phyloP scores from a whole-genome alignment of 495 filamentous ascomycete species.

The Aspergillus campestris region DNA sequence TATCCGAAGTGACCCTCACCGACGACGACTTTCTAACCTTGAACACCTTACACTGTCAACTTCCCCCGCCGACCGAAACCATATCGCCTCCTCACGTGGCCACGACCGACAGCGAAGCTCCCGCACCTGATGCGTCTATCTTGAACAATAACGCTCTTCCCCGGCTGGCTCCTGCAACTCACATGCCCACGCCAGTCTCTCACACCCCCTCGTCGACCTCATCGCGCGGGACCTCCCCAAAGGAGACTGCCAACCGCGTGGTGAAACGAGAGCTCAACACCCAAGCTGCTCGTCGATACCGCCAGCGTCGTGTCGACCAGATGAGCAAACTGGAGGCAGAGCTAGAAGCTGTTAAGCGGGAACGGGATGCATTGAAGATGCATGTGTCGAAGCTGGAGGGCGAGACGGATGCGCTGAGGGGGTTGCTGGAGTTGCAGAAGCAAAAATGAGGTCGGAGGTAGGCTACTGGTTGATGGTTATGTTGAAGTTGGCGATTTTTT shows the following conservation, averaged over 20 bases:
- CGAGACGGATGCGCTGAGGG: slow-evolving; percentile 38
- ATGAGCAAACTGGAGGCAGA: slow-evolving; percentile 54
- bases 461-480: too few relatives aligned
- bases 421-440: slow-evolving; percentile 12
- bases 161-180: neutral
- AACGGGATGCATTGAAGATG: slow-evolving; percentile 59
- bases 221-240: slow-evolving; percentile 4
- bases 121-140: neutral
- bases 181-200: slow-evolving; percentile 6
- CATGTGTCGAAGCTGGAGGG: slow-evolving; percentile 55
- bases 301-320: slow-evolving; percentile 60
- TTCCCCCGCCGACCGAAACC: too few relatives aligned
- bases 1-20: too few relatives aligned
- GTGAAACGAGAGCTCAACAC: slow-evolving; percentile 60
- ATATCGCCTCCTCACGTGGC: too few relatives aligned
- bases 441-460: neutral
- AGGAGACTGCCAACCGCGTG: slow-evolving; percentile 19
- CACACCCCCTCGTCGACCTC: slow-evolving; percentile 1
- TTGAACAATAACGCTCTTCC: neutral
- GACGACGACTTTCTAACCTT: too few relatives aligned
- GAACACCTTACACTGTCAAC: too few relatives aligned
- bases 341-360: slow-evolving; percentile 48
- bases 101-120: too few relatives aligned
- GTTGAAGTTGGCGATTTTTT: too few relatives aligned
- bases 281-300: slow-evolving; percentile 60